Conservation (phyloP, 768 basidiomycete genomes). For the Cystofilobasidium bisporidii region DNA sequence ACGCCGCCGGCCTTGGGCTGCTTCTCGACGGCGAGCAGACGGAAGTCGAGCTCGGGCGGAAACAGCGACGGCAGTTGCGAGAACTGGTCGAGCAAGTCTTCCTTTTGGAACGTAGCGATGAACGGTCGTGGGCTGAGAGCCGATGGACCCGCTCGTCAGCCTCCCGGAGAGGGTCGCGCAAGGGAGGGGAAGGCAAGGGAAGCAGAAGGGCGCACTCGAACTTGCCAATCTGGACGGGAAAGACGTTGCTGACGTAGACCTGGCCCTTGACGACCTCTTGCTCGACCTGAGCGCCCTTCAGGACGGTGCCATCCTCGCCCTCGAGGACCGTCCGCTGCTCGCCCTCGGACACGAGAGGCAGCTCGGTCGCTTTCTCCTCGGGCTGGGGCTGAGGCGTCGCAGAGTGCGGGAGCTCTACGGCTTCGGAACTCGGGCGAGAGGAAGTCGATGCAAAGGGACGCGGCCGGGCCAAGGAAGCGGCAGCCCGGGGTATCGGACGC, state of each 20-base stretch:
- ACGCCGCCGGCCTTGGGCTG: slow-evolving; percentile 28
- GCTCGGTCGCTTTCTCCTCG: slow-evolving; percentile 2
- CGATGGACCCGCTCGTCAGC: too few species aligned
- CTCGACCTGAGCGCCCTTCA: not conserved
- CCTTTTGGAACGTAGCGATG: slow-evolving; percentile 5
- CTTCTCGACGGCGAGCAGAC: slow-evolving; percentile 16
- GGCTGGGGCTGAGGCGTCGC: not conserved
- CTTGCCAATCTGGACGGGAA: slow-evolving; percentile 24
- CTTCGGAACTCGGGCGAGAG: not conserved
- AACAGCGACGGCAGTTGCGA: not conserved
- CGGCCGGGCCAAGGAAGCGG: too few species aligned
- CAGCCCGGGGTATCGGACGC: too few species aligned
- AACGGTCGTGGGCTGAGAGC: slow-evolving; percentile 22
- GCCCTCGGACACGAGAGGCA: not conserved
- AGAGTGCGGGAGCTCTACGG: not conserved
- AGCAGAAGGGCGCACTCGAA: slow-evolving; percentile 15
- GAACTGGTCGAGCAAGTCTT: slow-evolving; percentile 27
- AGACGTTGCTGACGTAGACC: slow-evolving; percentile 23
- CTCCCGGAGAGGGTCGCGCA: too few species aligned
- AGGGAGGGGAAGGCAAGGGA: not conserved
- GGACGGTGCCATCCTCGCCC: not conserved
- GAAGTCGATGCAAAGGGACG: too few species aligned
- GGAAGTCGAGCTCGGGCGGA: slow-evolving; percentile 7
- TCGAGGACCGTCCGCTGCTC: not conserved
- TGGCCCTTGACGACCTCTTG: slow-evolving; percentile 6